Evolutionary conservation across 139 green algal genomes (phyloP).

Genomic region (Micractinium sp.): DNA sequence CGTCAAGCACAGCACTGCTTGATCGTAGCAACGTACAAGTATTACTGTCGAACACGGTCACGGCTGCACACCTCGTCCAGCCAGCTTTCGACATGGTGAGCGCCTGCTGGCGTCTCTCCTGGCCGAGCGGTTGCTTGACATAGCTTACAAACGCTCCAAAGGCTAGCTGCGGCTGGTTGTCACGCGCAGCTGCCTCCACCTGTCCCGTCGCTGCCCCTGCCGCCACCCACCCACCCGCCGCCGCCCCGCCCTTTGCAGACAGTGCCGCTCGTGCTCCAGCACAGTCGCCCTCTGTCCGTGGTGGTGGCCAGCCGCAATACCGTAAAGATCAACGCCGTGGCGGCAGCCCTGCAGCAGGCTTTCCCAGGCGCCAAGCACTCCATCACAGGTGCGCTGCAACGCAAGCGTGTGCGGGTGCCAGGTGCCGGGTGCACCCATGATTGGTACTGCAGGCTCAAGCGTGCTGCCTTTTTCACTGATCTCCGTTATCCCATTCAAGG

Average conservation of each 20-base stretch:
- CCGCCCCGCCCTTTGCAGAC: not conserved
- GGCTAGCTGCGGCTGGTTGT: no score
- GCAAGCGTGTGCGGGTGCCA: no score
- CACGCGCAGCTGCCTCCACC: no score
- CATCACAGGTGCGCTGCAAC: not conserved
- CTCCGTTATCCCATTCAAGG: not conserved
- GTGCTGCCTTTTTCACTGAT: not conserved
- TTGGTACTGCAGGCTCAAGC: no score
- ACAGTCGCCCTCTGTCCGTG: not conserved
- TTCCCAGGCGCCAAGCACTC: not conserved
- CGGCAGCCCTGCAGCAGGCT: not conserved
- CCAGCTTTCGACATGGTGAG: not conserved
- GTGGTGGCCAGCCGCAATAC: slow-evolving; percentile 8
- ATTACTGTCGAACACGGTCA: not conserved
- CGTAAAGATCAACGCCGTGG: slow-evolving; percentile 16
- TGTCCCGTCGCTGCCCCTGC: not conserved
- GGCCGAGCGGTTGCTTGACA: no score
- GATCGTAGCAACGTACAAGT: no score
- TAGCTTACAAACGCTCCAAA: no score
- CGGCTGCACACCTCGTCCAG: not conserved
- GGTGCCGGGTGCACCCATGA: no score
- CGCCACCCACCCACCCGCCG: not conserved
- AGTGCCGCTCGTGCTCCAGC: not conserved
- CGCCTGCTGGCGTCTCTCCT: not conserved
- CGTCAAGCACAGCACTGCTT: no score